These are phyloP conservation scores for Paramyrothecium sp. DNA, from an alignment of 2,329 filamentous ascomycete species.

Conservation along the genomic window DNA sequence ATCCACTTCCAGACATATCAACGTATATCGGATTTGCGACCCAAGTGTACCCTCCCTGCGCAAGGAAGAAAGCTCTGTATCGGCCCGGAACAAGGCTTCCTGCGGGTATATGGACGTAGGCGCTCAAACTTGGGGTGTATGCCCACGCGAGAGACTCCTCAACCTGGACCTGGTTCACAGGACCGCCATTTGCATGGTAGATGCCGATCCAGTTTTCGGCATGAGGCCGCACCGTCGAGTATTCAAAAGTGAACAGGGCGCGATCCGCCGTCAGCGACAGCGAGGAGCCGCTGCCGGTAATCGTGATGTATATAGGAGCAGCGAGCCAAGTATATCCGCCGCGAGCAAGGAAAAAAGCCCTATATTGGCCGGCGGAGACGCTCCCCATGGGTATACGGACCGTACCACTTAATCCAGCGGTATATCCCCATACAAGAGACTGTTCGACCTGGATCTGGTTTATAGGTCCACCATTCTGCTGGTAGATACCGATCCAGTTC, in stretches of 20 bases:
- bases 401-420: slow-evolving; percentile 21
- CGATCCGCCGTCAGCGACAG: too few relatives aligned
- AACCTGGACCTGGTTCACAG: slow-evolving; percentile 26
- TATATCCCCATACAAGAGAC: slow-evolving; percentile 32
- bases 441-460: slow-evolving; percentile 22
- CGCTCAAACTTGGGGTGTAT: slow-evolving; percentile 25
- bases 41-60: slow-evolving; percentile 32
- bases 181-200: slow-evolving; percentile 30
- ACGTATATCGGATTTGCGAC: slow-evolving; percentile 31
- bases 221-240: slow-evolving; percentile 21
- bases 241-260: slow-evolving; percentile 37
- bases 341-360: slow-evolving; percentile 32
- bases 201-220: slow-evolving; percentile 22
- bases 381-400: slow-evolving; percentile 19
- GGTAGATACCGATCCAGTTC: slow-evolving; percentile 28
- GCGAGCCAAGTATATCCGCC: slow-evolving; percentile 35
- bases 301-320: slow-evolving; percentile 29
- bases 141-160: slow-evolving; percentile 29
- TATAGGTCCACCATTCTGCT: slow-evolving; percentile 29
- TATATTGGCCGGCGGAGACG: slow-evolving; percentile 29
- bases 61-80: slow-evolving; percentile 36
- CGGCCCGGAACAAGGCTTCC: slow-evolving; percentile 22
- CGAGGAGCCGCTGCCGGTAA: too few relatives aligned
- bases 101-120: slow-evolving; percentile 22
- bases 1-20: slow-evolving; percentile 6